Evolutionary conservation across 352 stramenopile genomes (phyloP).

Genomic region (Phytophthora kernoviae): DNA sequence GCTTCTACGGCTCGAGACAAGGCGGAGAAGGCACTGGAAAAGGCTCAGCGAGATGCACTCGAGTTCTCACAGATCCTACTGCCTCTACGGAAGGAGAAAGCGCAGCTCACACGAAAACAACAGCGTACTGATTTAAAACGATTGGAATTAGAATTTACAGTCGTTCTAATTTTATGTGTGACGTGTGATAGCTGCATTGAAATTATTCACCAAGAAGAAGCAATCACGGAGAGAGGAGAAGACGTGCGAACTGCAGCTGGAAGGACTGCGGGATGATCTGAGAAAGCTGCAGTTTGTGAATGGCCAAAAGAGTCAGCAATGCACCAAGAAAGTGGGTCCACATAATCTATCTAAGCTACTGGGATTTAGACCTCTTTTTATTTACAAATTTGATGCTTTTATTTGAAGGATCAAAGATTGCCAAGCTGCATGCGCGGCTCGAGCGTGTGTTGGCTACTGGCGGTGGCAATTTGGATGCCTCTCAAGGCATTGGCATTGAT

Average conservation of each 20-base stretch:
- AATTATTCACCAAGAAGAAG: slow-evolving; percentile 84
- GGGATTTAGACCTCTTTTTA: neutral
- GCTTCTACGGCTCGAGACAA: slow-evolving; percentile 34
- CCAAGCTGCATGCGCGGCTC: slow-evolving; percentile 69
- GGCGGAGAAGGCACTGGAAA: slow-evolving; percentile 52
- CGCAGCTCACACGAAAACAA: slow-evolving; percentile 79
- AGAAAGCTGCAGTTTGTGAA: slow-evolving; percentile 77
- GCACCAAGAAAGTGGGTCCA: slow-evolving; percentile 57
- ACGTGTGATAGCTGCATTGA: slow-evolving; percentile 61
- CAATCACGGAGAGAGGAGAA: slow-evolving; percentile 69
- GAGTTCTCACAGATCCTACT: slow-evolving; percentile 72
- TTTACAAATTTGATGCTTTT: slow-evolving; percentile 1
- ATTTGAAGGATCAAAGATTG: slow-evolving; percentile 56
- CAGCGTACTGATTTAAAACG: slow-evolving; percentile 40
- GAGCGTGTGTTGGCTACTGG: slow-evolving; percentile 56
- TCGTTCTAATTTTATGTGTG: neutral
- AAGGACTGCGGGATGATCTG: slow-evolving; percentile 74
- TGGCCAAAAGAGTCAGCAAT: slow-evolving; percentile 55
- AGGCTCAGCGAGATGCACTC: slow-evolving; percentile 60
- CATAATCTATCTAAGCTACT: neutral
- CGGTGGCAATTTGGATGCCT: slow-evolving; percentile 14
- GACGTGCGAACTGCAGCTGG: slow-evolving; percentile 61
- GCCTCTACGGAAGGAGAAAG: slow-evolving; percentile 80
- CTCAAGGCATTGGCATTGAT: slow-evolving; percentile 31
- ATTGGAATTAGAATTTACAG: neutral